Base-by-base conservation (phyloP, 352 stramenopile genomes). In the Discostella stelligera region DNA sequence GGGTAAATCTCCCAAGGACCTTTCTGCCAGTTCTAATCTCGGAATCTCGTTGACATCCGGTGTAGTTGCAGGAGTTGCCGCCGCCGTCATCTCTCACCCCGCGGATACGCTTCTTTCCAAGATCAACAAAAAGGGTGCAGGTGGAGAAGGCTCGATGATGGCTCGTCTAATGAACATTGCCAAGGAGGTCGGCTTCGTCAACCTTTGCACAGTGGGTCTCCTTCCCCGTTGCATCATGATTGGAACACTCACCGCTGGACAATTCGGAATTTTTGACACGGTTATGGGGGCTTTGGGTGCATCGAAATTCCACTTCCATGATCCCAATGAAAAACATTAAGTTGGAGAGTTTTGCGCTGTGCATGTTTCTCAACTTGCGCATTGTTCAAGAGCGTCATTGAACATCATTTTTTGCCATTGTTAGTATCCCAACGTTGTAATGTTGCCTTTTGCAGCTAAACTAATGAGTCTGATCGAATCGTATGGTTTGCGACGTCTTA, bases 51-150 rank as follows among this genome's bases (percentile, higher is more conserved):
- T 99, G 69, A 83, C 89, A n/a, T 98, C 96, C 50, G 97, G 97
- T 94, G 98, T 99, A 85, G 93, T 99, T 88, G 97, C 97, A 77
- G 97, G 97, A 96, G 95, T 99, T 82, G 97, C 98, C 75, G 97
- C 96, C 69, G 97, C 97, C 71, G 97, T 99, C 75, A 98, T 99
- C 75, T 99, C 97, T 80, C 97, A 99, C 93, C 97, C 97, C 63
- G 96, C 97, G 58, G 97, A 99, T 90, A 98, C 96, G 52, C 93
- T 99, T 61, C 94, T 99, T 75, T 99, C 96, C 58, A 98, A 98
- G 89, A 86, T 95, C 49, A 94, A 94, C 85, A 94, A 94, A 81
- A 73, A 62, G 32, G 88, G 88, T 77, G 89, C 90, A 72, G 91
- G 90, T 80, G 91, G 91, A 75, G 78, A 84, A 39, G 92, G 92